Percentiles rank a stretch among this genome's conserved stretches.
phyloP scores from a whole-genome alignment of 768 basidiomycete species.

The Tephrocybe sp. region DNA sequence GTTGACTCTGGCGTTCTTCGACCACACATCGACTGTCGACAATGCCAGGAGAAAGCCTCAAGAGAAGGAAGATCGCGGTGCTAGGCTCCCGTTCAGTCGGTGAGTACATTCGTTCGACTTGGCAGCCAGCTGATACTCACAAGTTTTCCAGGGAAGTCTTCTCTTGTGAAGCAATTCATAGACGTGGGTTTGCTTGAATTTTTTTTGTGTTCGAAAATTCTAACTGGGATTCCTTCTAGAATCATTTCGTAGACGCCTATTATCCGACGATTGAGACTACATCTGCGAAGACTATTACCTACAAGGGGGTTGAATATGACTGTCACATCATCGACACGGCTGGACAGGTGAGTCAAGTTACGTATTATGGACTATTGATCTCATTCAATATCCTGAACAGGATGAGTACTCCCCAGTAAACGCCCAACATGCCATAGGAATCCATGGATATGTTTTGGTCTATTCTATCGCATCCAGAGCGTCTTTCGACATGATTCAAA shows the following conservation, averaged over 20 bases:
- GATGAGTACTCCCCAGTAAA: constrained; percentile 96
- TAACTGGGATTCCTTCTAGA: constrained; percentile 26
- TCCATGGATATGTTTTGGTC: constrained; percentile 95
- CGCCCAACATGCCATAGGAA: constrained; percentile 91
- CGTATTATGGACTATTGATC: neutral
- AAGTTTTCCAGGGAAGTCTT: constrained; percentile 78
- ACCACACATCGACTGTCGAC: constrained; percentile 6
- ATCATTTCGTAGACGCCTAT: constrained; percentile 88
- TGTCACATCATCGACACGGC: constrained; percentile 99
- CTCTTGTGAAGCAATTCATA: constrained; percentile 91
- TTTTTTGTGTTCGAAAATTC: neutral
- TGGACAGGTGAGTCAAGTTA: constrained; percentile 68
- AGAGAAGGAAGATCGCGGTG: constrained; percentile 87
- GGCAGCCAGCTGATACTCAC: constrained; percentile 1
- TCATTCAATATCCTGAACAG: constrained; percentile 32
- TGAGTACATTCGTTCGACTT: constrained; percentile 33
- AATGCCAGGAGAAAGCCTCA: constrained; percentile 40
- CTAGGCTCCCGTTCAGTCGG: constrained; percentile 90
- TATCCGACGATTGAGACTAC: constrained; percentile 95
- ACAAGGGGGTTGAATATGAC: constrained; percentile 89
- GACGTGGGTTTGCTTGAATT: constrained; percentile 38
- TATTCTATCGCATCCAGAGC: constrained; percentile 89
- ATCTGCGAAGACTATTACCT: constrained; percentile 79
- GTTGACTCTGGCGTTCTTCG: constrained; percentile 11
- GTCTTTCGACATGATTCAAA: constrained; percentile 93